These are phyloP conservation scores for Rhizoclosmatium hyalinum DNA, from an alignment of 371 early-diverging fungal genomes.

Conservation along the genomic window DNA sequence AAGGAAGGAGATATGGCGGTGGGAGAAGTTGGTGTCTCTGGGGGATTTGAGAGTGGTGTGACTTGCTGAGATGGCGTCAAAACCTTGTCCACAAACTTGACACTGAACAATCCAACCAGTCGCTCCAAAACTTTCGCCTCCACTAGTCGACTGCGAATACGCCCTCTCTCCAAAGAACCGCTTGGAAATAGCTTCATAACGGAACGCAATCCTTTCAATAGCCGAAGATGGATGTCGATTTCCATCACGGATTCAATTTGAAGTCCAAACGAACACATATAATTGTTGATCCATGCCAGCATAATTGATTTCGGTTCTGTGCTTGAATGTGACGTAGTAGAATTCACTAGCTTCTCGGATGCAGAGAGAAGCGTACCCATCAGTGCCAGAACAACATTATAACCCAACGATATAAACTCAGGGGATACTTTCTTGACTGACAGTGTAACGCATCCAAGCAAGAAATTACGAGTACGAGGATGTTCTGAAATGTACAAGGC, in stretches of 20 bases:
- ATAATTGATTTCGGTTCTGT: neutral
- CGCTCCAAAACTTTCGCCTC: slow-evolving; percentile 34
- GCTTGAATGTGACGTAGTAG: neutral
- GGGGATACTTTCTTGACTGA: neutral
- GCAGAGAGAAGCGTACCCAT: slow-evolving; percentile 3
- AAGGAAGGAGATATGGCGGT: neutral
- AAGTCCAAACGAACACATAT: slow-evolving; percentile 34
- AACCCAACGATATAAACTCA: slow-evolving; percentile 12
- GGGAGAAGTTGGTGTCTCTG: neutral
- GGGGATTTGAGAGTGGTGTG: neutral
- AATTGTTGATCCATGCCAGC: slow-evolving; percentile 26
- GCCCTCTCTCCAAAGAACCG: slow-evolving; percentile 21
- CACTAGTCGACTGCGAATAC: slow-evolving; percentile 30
- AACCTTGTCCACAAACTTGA: slow-evolving; percentile 14
- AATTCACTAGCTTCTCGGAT: slow-evolving; percentile 4
- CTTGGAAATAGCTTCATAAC: slow-evolving; percentile 25
- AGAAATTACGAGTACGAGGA: neutral
- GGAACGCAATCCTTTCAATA: slow-evolving; percentile 30
- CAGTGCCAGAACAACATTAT: neutral
- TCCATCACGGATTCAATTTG: neutral
- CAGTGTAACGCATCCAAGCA: neutral
- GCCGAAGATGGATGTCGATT: slow-evolving; percentile 26
- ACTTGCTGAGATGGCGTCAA: neutral
- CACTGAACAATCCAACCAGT: slow-evolving; percentile 33
- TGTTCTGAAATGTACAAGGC: slow-evolving; percentile 20